phyloP scores from a whole-genome alignment of 2,329 filamentous ascomycete species.

The Aspergillus aculeatus region DNA sequence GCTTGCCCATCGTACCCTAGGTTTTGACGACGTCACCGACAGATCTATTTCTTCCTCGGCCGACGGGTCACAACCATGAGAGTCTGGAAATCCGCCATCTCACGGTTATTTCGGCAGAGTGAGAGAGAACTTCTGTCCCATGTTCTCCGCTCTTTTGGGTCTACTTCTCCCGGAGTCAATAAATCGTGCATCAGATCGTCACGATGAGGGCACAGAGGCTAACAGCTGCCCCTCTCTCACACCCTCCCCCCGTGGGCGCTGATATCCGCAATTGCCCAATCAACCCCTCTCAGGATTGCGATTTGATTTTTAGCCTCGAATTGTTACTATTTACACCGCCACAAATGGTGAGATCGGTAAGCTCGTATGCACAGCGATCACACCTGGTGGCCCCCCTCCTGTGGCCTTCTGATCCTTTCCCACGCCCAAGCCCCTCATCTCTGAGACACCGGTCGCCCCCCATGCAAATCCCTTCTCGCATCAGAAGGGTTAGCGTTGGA shows the following conservation, averaged over 20 bases:
- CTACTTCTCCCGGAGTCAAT: neutral
- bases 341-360: constrained; percentile 5
- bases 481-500: constrained; percentile 2
- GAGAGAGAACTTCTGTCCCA: neutral
- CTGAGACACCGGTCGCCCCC: constrained; percentile 17
- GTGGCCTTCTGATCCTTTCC: constrained; percentile 9
- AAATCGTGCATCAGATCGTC: constrained; percentile 9
- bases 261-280: constrained; percentile 1
- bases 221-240: neutral
- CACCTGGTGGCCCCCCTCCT: constrained; percentile 8
- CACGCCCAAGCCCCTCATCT: constrained; percentile 15
- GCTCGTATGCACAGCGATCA: constrained; percentile 5
- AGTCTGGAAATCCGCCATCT: neutral
- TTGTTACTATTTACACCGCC: constrained; percentile 9
- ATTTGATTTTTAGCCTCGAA: neutral
- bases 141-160: constrained; percentile 1
- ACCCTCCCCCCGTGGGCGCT: constrained; percentile 2
- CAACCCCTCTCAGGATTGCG: neutral
- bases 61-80: neutral
- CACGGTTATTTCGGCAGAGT: neutral
- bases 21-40: constrained; percentile 8
- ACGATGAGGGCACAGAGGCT: neutral
- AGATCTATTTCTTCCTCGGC: neutral
- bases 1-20: constrained; percentile 4
- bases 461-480: constrained; percentile 7